Percentiles rank a stretch among this genome's conserved stretches.
These are phyloP conservation scores for Solanum arcanum DNA, from an alignment of 257 asterid species.

Conservation along the genomic window DNA sequence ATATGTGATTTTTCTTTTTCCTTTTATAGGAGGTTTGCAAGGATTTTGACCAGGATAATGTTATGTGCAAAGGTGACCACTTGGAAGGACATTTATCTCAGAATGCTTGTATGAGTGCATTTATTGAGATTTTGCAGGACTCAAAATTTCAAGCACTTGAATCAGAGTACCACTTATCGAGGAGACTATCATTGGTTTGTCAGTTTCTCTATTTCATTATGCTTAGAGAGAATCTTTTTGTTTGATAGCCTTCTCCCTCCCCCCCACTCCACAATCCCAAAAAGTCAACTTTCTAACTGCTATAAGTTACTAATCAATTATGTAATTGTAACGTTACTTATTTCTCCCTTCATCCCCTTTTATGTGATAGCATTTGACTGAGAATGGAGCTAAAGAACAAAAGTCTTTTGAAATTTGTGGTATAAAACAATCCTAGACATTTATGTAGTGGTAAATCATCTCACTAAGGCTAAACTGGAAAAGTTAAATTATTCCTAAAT, in stretches of 20 bases:
- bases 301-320: background rate
- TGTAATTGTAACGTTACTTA: background rate
- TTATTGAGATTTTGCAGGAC: conserved; percentile 41
- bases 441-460: background rate
- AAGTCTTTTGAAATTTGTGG: background rate
- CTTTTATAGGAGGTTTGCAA: conserved; percentile 26
- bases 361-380: background rate
- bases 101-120: conserved; percentile 23
- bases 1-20: conserved; percentile 2
- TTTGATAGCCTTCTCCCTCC: background rate
- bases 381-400: background rate
- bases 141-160: conserved; percentile 50
- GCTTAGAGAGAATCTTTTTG: background rate
- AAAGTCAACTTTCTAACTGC: background rate
- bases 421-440: background rate
- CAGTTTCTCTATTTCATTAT: background rate
- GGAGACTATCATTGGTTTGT: conserved; percentile 39
- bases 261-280: background rate
- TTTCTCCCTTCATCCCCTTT: background rate
- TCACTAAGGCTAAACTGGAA: background rate
- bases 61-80: conserved; percentile 17
- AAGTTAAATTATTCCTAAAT: background rate
- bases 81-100: conserved; percentile 19
- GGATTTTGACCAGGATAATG: conserved; percentile 33
- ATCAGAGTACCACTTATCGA: conserved; percentile 54